These are phyloP conservation scores for Fusarium buxicola DNA, from an alignment of 2,329 filamentous ascomycete species.

Conservation along the genomic window DNA sequence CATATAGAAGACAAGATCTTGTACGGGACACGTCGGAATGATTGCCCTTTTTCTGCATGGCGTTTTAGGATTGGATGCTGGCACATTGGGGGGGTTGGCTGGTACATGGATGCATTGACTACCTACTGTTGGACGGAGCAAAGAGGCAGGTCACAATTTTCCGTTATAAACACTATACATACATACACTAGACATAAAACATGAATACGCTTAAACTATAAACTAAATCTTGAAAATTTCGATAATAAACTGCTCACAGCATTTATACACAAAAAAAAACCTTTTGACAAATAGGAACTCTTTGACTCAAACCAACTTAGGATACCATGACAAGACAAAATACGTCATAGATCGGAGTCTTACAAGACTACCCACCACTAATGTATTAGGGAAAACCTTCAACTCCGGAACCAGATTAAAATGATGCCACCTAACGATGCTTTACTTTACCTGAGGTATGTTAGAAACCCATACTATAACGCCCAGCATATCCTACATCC, in stretches of 20 bases:
- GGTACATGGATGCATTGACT: not conserved
- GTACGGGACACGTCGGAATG: slow-evolving; percentile 30
- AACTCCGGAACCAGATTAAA: not conserved
- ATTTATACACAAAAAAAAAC: not conserved
- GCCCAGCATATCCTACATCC: not conserved
- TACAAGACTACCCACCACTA: not conserved
- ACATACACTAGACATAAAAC: not conserved
- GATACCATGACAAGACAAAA: not conserved
- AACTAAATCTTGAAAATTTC: not conserved
- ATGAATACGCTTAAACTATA: not conserved
- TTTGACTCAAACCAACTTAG: not conserved
- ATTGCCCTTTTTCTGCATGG: slow-evolving; percentile 35
- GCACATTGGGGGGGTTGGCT: not conserved
- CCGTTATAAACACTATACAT: not conserved
- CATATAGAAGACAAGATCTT: slow-evolving; percentile 6
- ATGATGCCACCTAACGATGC: not conserved
- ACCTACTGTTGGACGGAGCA: not conserved
- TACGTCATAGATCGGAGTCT: slow-evolving; percentile 13
- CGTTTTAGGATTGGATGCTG: slow-evolving; percentile 21
- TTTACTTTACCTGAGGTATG: slow-evolving; percentile 3
- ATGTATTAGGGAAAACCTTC: not conserved
- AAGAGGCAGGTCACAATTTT: not conserved
- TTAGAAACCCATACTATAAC: not conserved
- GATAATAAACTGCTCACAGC: not conserved
- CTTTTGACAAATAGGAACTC: not conserved